Evolutionary conservation across 2,329 filamentous ascomycete genomes (phyloP).

Genomic region (Neopestalotiopsis sp.): DNA sequence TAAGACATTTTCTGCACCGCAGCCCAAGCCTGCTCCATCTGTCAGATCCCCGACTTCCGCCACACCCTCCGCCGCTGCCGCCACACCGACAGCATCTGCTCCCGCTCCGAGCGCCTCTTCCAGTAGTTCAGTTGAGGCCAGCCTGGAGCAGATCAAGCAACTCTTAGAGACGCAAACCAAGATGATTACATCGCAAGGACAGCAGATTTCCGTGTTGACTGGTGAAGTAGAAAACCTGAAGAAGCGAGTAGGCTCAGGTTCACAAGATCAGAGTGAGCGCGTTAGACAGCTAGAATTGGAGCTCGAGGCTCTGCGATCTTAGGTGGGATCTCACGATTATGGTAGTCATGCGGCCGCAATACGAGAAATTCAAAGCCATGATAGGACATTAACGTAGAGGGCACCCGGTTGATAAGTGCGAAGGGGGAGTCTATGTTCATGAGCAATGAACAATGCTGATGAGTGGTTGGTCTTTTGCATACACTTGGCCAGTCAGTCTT

Average conservation of each 20-base stretch:
- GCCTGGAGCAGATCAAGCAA: constrained; percentile 78
- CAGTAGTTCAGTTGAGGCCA: constrained; percentile 61
- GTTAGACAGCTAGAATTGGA: constrained; percentile 73
- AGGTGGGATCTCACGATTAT: constrained; percentile 14
- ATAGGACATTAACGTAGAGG: neutral
- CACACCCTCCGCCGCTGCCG: constrained; percentile 32
- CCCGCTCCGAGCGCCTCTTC: constrained; percentile 42
- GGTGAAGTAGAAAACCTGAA: constrained; percentile 82
- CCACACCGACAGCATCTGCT: constrained; percentile 38
- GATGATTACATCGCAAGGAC: constrained; percentile 77
- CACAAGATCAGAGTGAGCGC: constrained; percentile 69
- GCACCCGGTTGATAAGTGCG: neutral
- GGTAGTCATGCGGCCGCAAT: neutral
- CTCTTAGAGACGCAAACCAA: constrained; percentile 78
- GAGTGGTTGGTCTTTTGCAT: neutral
- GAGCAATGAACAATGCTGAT: neutral
- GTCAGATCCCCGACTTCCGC: constrained; percentile 46
- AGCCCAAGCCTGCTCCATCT: constrained; percentile 50
- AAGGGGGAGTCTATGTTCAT: neutral
- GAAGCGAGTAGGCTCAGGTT: constrained; percentile 69
- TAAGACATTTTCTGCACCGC: constrained; percentile 44
- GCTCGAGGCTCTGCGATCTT: constrained; percentile 68
- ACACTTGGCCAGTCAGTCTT: constrained; percentile 3
- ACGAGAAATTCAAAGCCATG: neutral
- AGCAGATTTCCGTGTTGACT: constrained; percentile 74